A percentile compares a stretch with the other conserved stretches of the same genome.
Conservation (phyloP, 2,329 filamentous ascomycete genomes). For the Trichoderma asperellum region DNA sequence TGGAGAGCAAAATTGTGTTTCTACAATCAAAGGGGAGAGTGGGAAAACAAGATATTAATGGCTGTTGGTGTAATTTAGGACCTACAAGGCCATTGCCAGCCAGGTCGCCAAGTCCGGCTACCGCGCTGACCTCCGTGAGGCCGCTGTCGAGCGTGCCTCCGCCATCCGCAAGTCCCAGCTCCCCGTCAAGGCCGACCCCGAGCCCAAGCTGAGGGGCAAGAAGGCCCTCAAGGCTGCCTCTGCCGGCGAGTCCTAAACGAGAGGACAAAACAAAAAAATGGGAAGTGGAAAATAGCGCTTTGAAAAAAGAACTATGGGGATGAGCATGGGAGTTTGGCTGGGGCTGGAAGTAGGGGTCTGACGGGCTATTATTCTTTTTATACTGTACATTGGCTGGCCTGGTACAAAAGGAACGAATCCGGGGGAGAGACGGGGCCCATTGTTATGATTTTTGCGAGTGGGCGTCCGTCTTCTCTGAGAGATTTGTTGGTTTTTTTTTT, state of each 20-base stretch:
- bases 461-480: neutral
- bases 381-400: slow-evolving; percentile 19
- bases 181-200: slow-evolving; percentile 73
- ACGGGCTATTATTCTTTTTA: slow-evolving; percentile 4
- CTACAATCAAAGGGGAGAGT: too few relatives aligned
- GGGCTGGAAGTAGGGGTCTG: slow-evolving; percentile 27
- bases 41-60: slow-evolving; percentile 28
- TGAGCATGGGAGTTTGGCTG: neutral
- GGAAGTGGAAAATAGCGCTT: neutral
- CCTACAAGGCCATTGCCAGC: slow-evolving; percentile 87
- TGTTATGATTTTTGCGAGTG: neutral
- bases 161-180: slow-evolving; percentile 81
- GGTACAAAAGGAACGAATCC: neutral
- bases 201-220: slow-evolving; percentile 75
- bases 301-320: neutral
- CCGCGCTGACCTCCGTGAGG: slow-evolving; percentile 75
- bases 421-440: neutral
- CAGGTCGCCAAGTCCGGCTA: slow-evolving; percentile 82
- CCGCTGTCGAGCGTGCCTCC: slow-evolving; percentile 83
- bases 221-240: slow-evolving; percentile 72
- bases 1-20: neutral
- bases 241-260: slow-evolving; percentile 46
- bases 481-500: neutral
- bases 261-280: neutral
- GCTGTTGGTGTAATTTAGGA: slow-evolving; percentile 54